Evolutionary conservation across 75 land plant genomes (phyloP).

Genomic region (Pinus taeda): DNA sequence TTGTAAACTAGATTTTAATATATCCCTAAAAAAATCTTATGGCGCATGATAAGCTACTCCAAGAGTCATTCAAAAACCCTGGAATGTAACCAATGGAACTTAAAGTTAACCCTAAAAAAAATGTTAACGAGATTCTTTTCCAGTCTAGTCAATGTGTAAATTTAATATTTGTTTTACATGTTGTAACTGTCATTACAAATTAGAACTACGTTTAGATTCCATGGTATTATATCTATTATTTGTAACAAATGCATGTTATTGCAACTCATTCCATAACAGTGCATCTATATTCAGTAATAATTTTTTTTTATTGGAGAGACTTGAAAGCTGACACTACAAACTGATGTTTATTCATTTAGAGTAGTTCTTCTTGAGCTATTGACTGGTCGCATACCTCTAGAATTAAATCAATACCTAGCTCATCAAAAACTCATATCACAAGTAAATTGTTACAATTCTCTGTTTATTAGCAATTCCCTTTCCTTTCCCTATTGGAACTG

Average conservation of each 20-base stretch:
- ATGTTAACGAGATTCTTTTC: no score
- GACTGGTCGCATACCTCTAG: conserved; percentile 80
- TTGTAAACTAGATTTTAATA: no score
- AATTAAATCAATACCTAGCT: conserved; percentile 54
- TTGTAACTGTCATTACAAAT: not conserved
- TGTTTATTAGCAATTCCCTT: not conserved
- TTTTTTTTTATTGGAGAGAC: conserved; percentile 40
- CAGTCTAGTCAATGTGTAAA: not conserved
- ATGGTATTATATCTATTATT: not conserved
- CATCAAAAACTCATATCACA: conserved; percentile 77
- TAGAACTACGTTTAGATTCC: not conserved
- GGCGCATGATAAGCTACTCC: no score
- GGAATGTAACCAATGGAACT: not conserved
- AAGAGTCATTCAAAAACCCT: not conserved
- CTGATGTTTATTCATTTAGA: conserved; percentile 90
- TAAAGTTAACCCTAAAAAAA: not conserved
- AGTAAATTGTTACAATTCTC: conserved; percentile 24
- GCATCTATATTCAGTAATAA: not conserved
- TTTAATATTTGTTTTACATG: not conserved
- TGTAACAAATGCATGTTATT: not conserved
- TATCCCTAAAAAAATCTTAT: no score
- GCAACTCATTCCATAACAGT: not conserved
- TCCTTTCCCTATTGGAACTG: not conserved
- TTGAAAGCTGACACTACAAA: conserved; percentile 80
- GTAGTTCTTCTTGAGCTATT: conserved; percentile 81